phyloP scores from a whole-genome alignment of 2,329 filamentous ascomycete genomes.

The Neoscytalidium dimidiatum region DNA sequence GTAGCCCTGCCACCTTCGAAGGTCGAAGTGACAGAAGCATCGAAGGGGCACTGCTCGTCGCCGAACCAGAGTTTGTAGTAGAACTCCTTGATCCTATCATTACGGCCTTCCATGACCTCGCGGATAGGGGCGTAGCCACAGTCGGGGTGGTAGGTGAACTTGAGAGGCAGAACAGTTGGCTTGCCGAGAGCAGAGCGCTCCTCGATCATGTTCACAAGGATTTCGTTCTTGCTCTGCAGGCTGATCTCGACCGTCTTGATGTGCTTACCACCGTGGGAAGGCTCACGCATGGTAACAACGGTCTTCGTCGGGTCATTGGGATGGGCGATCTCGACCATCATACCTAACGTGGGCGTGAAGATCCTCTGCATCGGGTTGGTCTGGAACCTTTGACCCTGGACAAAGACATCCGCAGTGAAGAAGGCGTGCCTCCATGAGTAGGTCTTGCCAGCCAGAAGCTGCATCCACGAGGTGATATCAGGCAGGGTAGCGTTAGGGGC shows the following conservation, averaged over 20 bases:
- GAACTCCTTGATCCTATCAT: slow-evolving; percentile 98
- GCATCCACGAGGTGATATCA: slow-evolving; percentile 79
- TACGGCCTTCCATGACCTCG: slow-evolving; percentile 93
- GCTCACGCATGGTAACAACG: slow-evolving; percentile 82
- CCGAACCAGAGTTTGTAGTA: slow-evolving; percentile 99
- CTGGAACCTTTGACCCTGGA: slow-evolving; percentile 95
- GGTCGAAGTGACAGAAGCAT: slow-evolving; percentile 78
- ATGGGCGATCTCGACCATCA: slow-evolving; percentile 84
- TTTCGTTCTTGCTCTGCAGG: slow-evolving; percentile 73
- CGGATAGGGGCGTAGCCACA: slow-evolving; percentile 96
- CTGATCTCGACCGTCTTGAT: slow-evolving; percentile 86
- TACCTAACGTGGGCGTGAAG: slow-evolving; percentile 80
- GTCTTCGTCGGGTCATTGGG: slow-evolving; percentile 84
- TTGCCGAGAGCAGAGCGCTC: slow-evolving; percentile 83
- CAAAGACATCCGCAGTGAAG: slow-evolving; percentile 88
- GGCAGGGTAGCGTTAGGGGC: slow-evolving; percentile 75
- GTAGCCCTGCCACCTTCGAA: slow-evolving; percentile 88
- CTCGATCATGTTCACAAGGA: slow-evolving; percentile 88
- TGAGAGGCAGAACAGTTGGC: slow-evolving; percentile 79
- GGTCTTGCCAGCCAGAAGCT: slow-evolving; percentile 79
- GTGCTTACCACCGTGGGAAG: slow-evolving; percentile 81
- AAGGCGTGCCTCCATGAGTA: slow-evolving; percentile 95
- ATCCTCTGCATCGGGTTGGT: slow-evolving; percentile 94
- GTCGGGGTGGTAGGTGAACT: slow-evolving; percentile 92
- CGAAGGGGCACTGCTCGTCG: slow-evolving; percentile 77